Evolutionary conservation across 192 early-diverging fungal genomes (phyloP).

Genomic region (Jimgerdemannia lactiflua): DNA sequence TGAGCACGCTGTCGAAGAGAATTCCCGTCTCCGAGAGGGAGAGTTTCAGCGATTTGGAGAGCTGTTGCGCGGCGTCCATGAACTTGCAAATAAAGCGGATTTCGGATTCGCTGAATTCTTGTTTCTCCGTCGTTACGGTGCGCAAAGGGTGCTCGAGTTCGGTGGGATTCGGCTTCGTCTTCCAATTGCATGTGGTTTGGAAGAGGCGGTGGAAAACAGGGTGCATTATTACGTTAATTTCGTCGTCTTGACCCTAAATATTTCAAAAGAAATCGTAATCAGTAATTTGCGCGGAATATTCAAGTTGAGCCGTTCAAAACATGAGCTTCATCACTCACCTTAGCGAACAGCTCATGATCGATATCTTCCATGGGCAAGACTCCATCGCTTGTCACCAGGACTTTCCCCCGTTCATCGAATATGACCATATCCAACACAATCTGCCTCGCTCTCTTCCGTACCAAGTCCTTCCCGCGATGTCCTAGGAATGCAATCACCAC

Average conservation of each 20-base stretch:
- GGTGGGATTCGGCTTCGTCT: not conserved
- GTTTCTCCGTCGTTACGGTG: not conserved
- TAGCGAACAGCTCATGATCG: slow-evolving; percentile 8
- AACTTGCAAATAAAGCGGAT: slow-evolving; percentile 9
- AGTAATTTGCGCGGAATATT: too few species aligned
- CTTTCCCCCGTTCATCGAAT: slow-evolving; percentile 25
- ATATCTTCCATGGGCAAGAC: slow-evolving; percentile 33
- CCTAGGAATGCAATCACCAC: slow-evolving; percentile 6
- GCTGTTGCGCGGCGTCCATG: slow-evolving; percentile 6
- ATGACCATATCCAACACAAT: slow-evolving; percentile 27
- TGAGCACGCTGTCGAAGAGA: slow-evolving; percentile 18
- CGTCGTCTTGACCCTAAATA: too few species aligned
- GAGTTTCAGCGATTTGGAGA: slow-evolving; percentile 13
- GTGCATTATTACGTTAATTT: too few species aligned
- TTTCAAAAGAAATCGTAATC: too few species aligned
- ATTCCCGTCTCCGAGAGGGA: slow-evolving; percentile 5
- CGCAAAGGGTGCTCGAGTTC: slow-evolving; percentile 3
- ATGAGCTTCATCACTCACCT: slow-evolving; percentile 15
- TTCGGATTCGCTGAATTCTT: slow-evolving; percentile 1
- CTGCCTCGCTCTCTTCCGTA: slow-evolving; percentile 11
- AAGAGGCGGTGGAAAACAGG: not conserved
- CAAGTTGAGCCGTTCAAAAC: too few species aligned
- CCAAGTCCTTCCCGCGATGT: not conserved
- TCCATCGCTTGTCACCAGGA: slow-evolving; percentile 35
- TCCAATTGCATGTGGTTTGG: not conserved